Percentiles rank a stretch among this genome's conserved stretches.
Evolutionary conservation across 352 stramenopile species (phyloP).

Genomic region (Pythium guiyangense): DNA sequence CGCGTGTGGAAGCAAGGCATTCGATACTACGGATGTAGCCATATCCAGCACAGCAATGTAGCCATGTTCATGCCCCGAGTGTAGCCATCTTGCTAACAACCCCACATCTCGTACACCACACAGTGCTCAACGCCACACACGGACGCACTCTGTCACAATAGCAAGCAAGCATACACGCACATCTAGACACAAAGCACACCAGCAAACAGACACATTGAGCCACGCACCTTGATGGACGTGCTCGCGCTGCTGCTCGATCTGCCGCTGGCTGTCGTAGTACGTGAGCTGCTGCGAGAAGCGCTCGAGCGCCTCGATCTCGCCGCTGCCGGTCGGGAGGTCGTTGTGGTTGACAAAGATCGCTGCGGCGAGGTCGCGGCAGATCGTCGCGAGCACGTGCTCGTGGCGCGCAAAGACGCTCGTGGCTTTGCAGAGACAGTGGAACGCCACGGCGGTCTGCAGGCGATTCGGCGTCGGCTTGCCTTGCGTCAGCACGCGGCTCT

Average conservation of each 20-base stretch:
- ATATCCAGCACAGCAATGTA: no score
- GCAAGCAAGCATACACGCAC: no score
- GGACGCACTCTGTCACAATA: conserved; percentile 1
- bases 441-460: conserved; percentile 64
- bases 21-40: no score
- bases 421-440: conserved; percentile 69
- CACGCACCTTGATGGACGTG: conserved; percentile 48
- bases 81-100: not conserved
- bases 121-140: not conserved
- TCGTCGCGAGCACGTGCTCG: conserved; percentile 46
- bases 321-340: conserved; percentile 16
- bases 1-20: no score
- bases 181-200: no score
- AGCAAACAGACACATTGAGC: no score
- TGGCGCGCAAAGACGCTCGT: conserved; percentile 55
- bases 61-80: not conserved
- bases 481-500: no score
- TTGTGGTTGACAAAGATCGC: conserved; percentile 58
- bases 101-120: not conserved
- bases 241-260: conserved; percentile 42
- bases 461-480: conserved; percentile 61
- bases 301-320: conserved; percentile 54
- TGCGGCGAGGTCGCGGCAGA: conserved; percentile 51
- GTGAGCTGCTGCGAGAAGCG: conserved; percentile 52
- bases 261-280: conserved; percentile 52